phyloP scores from a whole-genome alignment of 1,284 basidiomycete genomes.

The Irpex lacteus region DNA sequence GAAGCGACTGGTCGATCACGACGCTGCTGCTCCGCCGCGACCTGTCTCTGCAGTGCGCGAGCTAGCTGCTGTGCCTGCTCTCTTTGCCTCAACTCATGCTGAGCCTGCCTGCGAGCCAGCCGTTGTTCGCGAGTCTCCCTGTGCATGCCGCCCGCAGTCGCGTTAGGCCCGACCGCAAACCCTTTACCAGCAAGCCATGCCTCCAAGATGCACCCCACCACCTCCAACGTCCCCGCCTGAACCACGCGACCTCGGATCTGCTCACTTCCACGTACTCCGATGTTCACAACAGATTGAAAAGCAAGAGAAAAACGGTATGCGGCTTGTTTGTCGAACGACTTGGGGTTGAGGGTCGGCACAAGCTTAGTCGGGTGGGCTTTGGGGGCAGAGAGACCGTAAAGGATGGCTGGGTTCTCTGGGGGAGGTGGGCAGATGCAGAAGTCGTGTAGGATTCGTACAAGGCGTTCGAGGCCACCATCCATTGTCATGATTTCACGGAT shows the following conservation, averaged over 20 bases:
- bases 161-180: constrained; percentile 70
- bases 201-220: constrained; percentile 93
- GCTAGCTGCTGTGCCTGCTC: constrained; percentile 59
- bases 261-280: constrained; percentile 96
- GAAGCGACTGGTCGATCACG: constrained; percentile 10
- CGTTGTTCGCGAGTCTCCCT: constrained; percentile 73
- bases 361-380: constrained; percentile 50
- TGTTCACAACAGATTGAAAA: constrained; percentile 97
- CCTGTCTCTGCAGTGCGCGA: constrained; percentile 53
- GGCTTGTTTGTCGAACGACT: constrained; percentile 76
- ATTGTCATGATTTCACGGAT: constrained; percentile 98
- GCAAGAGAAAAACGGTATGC: constrained; percentile 88
- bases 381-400: constrained; percentile 72
- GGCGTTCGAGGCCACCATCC: constrained; percentile 95
- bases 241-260: constrained; percentile 90
- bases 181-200: constrained; percentile 87
- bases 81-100: constrained; percentile 50
- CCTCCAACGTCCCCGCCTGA: constrained; percentile 92
- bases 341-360: constrained; percentile 61
- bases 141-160: constrained; percentile 59
- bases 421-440: constrained; percentile 78
- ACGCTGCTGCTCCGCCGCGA: constrained; percentile 26
- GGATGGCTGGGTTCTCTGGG: constrained; percentile 66
- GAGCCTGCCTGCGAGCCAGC: constrained; percentile 52
- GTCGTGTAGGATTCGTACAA: constrained; percentile 90